Percentiles rank a stretch among this genome's conserved stretches.
Evolutionary conservation across 441 rosid species (phyloP).

Genomic region (Brassica hybrid): DNA sequence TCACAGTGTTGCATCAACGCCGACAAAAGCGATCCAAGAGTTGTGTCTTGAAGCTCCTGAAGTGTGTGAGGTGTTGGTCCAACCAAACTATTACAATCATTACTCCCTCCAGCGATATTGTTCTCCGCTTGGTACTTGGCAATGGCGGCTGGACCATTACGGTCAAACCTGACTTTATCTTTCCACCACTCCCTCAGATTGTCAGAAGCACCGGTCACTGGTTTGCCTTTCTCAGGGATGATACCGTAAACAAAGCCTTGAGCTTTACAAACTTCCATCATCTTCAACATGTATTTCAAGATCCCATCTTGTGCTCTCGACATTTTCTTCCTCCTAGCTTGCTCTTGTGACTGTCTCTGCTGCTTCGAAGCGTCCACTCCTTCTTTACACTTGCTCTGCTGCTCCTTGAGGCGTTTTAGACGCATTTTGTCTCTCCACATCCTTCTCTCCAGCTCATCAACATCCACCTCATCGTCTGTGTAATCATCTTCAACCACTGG

Average conservation of each 20-base stretch:
- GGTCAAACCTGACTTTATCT: conserved; percentile 87
- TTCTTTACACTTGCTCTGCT: conserved; percentile 62
- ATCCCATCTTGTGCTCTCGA: conserved; percentile 95
- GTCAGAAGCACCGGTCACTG: conserved; percentile 91
- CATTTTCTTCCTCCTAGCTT: conserved; percentile 94
- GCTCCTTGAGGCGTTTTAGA: conserved; percentile 66
- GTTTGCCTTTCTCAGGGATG: conserved; percentile 91
- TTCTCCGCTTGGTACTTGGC: conserved; percentile 74
- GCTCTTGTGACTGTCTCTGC: conserved; percentile 86
- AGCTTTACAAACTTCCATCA: conserved; percentile 96
- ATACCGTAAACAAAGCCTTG: conserved; percentile 94
- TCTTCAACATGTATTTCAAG: conserved; percentile 88
- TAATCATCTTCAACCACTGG: conserved; percentile 65
- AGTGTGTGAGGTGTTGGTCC: conserved; percentile 74
- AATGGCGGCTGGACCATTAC: conserved; percentile 92
- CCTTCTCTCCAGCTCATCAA: conserved; percentile 82
- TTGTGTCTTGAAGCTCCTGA: conserved; percentile 67
- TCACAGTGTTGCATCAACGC: conserved; percentile 92
- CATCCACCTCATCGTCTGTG: conserved; percentile 70
- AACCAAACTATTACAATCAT: conserved; percentile 53
- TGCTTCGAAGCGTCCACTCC: conserved; percentile 62
- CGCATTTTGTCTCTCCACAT: conserved; percentile 88
- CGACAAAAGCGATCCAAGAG: conserved; percentile 87
- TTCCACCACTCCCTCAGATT: conserved; percentile 97
- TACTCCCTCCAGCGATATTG: conserved; percentile 52